phyloP scores from a whole-genome alignment of 2,329 filamentous ascomycete genomes.

The Diaporthe velutina region DNA sequence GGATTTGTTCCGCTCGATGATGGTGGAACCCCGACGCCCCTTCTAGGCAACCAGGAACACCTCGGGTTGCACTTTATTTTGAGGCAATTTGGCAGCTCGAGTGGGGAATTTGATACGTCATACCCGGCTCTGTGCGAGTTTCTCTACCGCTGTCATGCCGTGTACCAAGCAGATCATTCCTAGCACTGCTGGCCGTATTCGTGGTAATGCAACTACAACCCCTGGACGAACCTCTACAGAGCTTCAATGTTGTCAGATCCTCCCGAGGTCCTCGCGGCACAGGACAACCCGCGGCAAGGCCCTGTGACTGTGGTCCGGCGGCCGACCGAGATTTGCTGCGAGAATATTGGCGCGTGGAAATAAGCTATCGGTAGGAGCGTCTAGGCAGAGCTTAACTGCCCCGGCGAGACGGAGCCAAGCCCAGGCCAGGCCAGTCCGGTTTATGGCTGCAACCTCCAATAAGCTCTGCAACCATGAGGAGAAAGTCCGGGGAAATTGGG shows the following conservation, averaged over 20 bases:
- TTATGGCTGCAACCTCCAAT: conserved; percentile 16
- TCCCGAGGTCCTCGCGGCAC: not conserved
- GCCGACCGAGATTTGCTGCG: conserved; percentile 22
- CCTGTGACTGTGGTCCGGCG: not conserved
- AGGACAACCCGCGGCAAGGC: not conserved
- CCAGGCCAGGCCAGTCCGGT: not conserved
- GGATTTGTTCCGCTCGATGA: too few species aligned
- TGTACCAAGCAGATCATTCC: not conserved
- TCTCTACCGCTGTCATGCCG: not conserved
- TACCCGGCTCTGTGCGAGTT: not conserved
- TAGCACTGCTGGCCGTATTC: not conserved
- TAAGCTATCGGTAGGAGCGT: conserved; percentile 11
- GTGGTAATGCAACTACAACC: not conserved
- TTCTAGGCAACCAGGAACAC: not conserved
- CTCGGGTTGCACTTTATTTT: not conserved
- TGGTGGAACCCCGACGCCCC: too few species aligned
- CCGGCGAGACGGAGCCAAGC: conserved; percentile 3
- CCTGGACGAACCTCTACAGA: not conserved
- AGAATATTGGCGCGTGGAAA: conserved; percentile 24
- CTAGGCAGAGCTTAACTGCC: conserved; percentile 13
- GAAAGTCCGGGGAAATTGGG: conserved; percentile 22
- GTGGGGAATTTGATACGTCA: conserved; percentile 3
- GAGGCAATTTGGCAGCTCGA: conserved; percentile 4
- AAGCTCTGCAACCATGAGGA: conserved; percentile 17
- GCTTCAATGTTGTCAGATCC: not conserved